A percentile compares a stretch with the other conserved stretches of the same genome.
phyloP scores from a whole-genome alignment of 75 land plant species.

The Cryptomeria japonica region DNA sequence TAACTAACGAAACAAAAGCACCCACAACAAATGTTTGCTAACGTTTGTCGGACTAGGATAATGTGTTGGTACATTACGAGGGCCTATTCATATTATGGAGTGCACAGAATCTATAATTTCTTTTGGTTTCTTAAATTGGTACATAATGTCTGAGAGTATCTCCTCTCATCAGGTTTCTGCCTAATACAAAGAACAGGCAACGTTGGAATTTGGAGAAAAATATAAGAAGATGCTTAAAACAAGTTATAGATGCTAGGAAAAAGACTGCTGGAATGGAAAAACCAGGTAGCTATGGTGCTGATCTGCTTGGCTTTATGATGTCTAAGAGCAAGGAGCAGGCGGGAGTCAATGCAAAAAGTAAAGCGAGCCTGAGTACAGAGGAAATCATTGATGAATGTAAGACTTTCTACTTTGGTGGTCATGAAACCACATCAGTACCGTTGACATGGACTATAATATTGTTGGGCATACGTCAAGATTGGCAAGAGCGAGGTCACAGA shows the following conservation, averaged over 20 bases:
- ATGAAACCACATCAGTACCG: conserved; percentile 40
- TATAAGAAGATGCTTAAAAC: conserved; percentile 12
- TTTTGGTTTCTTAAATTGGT: not conserved
- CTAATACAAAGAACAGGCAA: conserved; percentile 22
- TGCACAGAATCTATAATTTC: not conserved
- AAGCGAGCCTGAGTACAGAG: conserved; percentile 19
- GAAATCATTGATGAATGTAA: conserved; percentile 60
- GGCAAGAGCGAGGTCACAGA: conserved; percentile 57
- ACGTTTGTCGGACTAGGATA: no score
- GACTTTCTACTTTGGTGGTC: conserved; percentile 55
- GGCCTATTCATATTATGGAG: not conserved
- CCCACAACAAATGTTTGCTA: no score
- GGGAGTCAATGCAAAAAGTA: not conserved
- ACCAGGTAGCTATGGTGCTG: conserved; percentile 1
- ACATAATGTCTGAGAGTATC: not conserved
- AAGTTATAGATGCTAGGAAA: conserved; percentile 14
- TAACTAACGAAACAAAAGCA: no score
- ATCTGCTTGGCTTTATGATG: conserved; percentile 31
- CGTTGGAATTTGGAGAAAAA: conserved; percentile 23
- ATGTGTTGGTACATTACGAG: not conserved
- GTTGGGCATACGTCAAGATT: conserved; percentile 46
- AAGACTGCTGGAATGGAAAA: conserved; percentile 14
- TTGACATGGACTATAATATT: conserved; percentile 51
- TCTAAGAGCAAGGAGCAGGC: conserved; percentile 19
- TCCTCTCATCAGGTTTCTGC: conserved; percentile 24